Conservation (phyloP, 805 yeast species). For the Ascoidea tarda region DNA sequence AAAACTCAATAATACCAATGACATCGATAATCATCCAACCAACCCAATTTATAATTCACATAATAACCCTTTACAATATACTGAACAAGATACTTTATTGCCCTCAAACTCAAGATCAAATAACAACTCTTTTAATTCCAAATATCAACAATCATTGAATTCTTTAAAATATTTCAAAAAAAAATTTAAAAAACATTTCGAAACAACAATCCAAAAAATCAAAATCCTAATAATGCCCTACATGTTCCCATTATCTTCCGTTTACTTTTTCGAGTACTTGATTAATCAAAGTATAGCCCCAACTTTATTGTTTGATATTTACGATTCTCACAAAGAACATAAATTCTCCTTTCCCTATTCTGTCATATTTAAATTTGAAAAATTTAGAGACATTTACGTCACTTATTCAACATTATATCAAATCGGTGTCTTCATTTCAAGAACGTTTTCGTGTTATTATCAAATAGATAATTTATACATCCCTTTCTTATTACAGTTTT, state of each 20-base stretch:
- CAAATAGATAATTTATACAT: conserved; percentile 44
- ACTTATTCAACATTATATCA: conserved; percentile 85
- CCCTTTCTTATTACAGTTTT: conserved; percentile 50
- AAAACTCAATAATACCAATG: background rate
- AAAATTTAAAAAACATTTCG: conserved; percentile 11
- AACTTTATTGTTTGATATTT: conserved; percentile 65
- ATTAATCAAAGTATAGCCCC: conserved; percentile 92
- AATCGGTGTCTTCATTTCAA: conserved; percentile 80
- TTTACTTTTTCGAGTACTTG: conserved; percentile 73
- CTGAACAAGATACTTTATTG: background rate
- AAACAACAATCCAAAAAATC: conserved; percentile 19
- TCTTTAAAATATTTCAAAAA: background rate
- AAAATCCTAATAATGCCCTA: conserved; percentile 41
- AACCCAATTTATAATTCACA: background rate
- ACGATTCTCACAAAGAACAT: conserved; percentile 22
- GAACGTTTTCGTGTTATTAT: conserved; percentile 64
- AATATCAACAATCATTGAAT: background rate
- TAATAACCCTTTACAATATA: background rate
- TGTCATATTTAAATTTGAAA: conserved; percentile 33
- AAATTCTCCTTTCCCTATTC: too few relatives aligned
- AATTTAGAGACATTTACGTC: conserved; percentile 79
- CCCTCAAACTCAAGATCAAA: background rate
- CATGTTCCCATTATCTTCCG: conserved; percentile 75
- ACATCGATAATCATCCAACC: background rate
- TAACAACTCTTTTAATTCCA: background rate